Evolutionary conservation across 306 rosid genomes (phyloP).

Genomic region (Arachis stenosperma): DNA sequence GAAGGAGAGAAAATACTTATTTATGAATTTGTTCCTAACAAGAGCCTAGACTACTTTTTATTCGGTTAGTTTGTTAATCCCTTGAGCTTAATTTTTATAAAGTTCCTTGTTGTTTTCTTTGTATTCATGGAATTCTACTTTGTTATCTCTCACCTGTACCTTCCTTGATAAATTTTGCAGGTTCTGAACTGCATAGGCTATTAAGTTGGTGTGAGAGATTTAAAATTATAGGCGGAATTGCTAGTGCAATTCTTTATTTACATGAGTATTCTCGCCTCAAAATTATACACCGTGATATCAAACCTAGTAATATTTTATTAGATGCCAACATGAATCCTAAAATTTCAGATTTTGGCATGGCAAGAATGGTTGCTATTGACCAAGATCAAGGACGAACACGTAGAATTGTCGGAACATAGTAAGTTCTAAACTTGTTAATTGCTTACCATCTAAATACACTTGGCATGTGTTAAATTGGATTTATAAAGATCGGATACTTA

Average conservation of each 20-base stretch:
- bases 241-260: conserved; percentile 48
- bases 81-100: not conserved
- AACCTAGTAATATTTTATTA: conserved; percentile 49
- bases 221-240: conserved; percentile 45
- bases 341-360: conserved; percentile 56
- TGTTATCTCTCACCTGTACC: not conserved
- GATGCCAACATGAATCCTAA: conserved; percentile 49
- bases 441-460: not conserved
- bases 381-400: conserved; percentile 41
- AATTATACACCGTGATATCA: conserved; percentile 52
- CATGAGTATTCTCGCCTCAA: conserved; percentile 51
- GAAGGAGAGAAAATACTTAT: conserved; percentile 17
- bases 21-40: conserved; percentile 29
- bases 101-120: too few relatives aligned
- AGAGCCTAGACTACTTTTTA: conserved; percentile 16
- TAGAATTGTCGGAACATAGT: conserved; percentile 53
- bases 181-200: not conserved
- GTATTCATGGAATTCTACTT: not conserved
- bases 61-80: conserved; percentile 19
- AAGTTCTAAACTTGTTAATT: not conserved
- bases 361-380: conserved; percentile 36
- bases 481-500: not conserved
- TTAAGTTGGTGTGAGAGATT: conserved; percentile 42
- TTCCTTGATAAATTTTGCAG: not conserved
- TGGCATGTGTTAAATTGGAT: not conserved